Evolutionary conservation across 2,329 filamentous ascomycete species (phyloP).

Genomic region (Paecilomyces variotii): DNA sequence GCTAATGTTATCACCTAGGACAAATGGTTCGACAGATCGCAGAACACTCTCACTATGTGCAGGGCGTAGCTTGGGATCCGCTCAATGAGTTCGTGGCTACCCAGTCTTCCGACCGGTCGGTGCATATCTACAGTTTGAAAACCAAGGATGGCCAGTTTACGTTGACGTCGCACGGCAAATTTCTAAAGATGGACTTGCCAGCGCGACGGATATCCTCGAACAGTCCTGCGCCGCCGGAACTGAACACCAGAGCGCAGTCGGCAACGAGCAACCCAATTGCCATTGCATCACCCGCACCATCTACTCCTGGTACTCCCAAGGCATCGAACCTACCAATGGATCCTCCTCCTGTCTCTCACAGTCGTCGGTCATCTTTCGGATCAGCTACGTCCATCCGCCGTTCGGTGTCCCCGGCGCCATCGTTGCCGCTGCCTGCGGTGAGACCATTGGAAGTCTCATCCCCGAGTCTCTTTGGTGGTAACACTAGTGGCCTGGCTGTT

Average conservation of each 20-base stretch:
- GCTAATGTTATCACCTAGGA: slow-evolving; percentile 33
- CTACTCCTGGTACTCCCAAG: slow-evolving; percentile 87
- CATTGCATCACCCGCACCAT: slow-evolving; percentile 76
- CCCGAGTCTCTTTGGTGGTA: slow-evolving; percentile 49
- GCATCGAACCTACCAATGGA: slow-evolving; percentile 92
- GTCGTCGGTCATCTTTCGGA: slow-evolving; percentile 85
- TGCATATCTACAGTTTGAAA: slow-evolving; percentile 93
- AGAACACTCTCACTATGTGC: slow-evolving; percentile 96
- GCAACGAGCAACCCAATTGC: slow-evolving; percentile 37
- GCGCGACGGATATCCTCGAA: slow-evolving; percentile 80
- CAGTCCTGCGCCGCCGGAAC: slow-evolving; percentile 84
- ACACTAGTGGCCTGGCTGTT: slow-evolving; percentile 48
- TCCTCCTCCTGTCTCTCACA: slow-evolving; percentile 84
- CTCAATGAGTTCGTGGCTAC: slow-evolving; percentile 97
- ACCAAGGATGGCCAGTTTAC: slow-evolving; percentile 96
- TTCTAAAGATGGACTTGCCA: slow-evolving; percentile 90
- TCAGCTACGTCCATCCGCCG: slow-evolving; percentile 68
- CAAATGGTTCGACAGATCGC: slow-evolving; percentile 83
- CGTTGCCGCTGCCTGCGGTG: slow-evolving; percentile 86
- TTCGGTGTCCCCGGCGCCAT: slow-evolving; percentile 87
- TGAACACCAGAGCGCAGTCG: slow-evolving; percentile 34
- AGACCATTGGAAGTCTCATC: slow-evolving; percentile 90
- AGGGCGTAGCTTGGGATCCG: slow-evolving; percentile 97
- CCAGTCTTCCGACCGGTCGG: slow-evolving; percentile 94
- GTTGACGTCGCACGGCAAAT: slow-evolving; percentile 66